Evolutionary conservation across 1,284 basidiomycete genomes (phyloP), one percentile per base, ranked within the genome.

Genomic region (Veloboletus limbatus): DNA sequence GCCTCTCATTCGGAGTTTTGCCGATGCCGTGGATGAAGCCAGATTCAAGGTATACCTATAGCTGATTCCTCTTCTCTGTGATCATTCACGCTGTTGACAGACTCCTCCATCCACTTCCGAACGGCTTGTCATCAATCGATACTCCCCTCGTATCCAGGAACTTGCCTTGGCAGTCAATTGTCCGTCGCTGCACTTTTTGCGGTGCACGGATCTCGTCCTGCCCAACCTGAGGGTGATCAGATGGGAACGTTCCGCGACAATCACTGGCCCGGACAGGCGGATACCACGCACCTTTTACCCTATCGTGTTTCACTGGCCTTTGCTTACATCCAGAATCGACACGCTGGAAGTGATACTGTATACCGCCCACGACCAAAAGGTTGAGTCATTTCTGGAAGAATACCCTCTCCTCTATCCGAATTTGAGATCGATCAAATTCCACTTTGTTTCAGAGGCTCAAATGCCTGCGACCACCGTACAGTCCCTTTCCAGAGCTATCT

Each of bases 381-480:
- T 17, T 34, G n/a, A 2, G 4, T 20, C 14, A 9, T 46, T 43
- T 36, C 33, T 43, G 21, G 39, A 46, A 9, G 20, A 26, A 4
- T 45, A 13, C 18, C 11, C 30, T 17, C 13, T 4, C 11, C 36
- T 37, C n/a, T 45, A 24, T 9, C 37, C 30, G 9, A 21, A 42
- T 27, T 10, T 51, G 22, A 42, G 20, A 25, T 51, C 40, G 14
- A 39, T 51, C 17, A 33, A 41, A 26, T 24, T 48, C 1, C 7
- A 13, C 2, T 25, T 49, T 13, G 0, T n/a, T 17, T 43, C 18
- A 5, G 7, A 13, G 5, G 24, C 14, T 6, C 33, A 3, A 4
- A 7, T 27, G 2, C 30, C 20, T 11, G 3, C 1, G 3, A 8
- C 17, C 1, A 16, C n/a, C 9, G 16, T 17, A 5, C 18, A n/a